Conservation (phyloP, 2,329 filamentous ascomycete species). For the Cordyceps farinosa region DNA sequence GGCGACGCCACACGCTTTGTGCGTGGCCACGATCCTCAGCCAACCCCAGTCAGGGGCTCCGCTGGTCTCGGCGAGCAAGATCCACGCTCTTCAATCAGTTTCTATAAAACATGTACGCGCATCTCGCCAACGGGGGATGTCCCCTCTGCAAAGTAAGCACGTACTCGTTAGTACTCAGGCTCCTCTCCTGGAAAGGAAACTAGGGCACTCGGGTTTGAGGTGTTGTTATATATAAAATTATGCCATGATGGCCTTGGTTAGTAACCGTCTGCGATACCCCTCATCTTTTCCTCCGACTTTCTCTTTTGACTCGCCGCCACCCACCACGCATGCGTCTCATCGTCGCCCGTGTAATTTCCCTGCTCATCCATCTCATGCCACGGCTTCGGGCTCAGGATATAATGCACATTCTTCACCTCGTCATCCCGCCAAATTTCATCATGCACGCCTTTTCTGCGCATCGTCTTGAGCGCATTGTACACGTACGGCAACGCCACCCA, state of each 20-base stretch:
- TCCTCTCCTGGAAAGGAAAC: too few species aligned
- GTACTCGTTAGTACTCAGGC: too few species aligned
- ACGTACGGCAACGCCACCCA: slow-evolving; percentile 59
- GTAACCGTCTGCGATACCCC: slow-evolving; percentile 34
- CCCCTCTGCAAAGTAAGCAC: too few species aligned
- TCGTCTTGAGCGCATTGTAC: slow-evolving; percentile 62
- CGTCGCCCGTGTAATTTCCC: slow-evolving; percentile 42
- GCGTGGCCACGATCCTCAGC: too few species aligned
- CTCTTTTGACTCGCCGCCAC: slow-evolving; percentile 45
- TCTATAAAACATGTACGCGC: too few species aligned
- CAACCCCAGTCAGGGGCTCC: too few species aligned
- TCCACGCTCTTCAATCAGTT: too few species aligned
- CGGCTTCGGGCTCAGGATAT: slow-evolving; percentile 59
- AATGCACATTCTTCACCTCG: slow-evolving; percentile 58
- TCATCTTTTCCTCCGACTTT: slow-evolving; percentile 37
- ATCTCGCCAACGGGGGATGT: too few species aligned
- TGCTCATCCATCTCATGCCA: slow-evolving; percentile 51
- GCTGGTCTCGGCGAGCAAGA: too few species aligned
- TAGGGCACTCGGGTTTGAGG: too few species aligned
- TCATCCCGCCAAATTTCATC: slow-evolving; percentile 55
- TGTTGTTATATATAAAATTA: too few species aligned
- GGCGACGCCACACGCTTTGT: too few species aligned
- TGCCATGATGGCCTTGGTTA: neutral
- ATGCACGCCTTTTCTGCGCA: slow-evolving; percentile 53
- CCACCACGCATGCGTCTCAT: slow-evolving; percentile 57